Evolutionary conservation across 1,284 basidiomycete species (phyloP), one percentile per base, ranked within the genome.

Genomic region (Irpex lacteus): DNA sequence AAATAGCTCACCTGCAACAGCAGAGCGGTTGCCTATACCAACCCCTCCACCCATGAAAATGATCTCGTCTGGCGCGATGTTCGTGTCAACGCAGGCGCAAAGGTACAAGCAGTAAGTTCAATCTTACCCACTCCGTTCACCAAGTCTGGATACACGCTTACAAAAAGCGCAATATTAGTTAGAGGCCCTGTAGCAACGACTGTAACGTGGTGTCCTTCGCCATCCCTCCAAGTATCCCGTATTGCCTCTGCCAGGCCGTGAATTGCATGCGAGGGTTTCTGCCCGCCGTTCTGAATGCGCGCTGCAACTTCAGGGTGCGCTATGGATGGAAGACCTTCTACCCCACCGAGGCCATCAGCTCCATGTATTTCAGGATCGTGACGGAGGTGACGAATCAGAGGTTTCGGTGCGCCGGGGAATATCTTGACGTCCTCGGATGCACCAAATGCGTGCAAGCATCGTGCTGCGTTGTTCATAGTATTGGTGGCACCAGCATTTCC

Each of bases 31-130:
- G 0, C 92, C 93, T 11, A 91, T 72, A 3, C 92, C 92, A n/a
- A 92, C 86, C 0, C 86, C 90, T 47, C 93, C 93, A n/a, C 94
- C 93, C 93, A 95, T 95, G 70, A 94, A 92, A 3, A 94, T 89
- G 63, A 95, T 85, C 69, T 92, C 85, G 65, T 90, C 87, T 75
- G 47, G 13, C 13, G 52, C 4, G 1, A 26, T 63, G 21, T n/a
- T 40, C 26, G 19, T 47, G 54, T 37, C 32, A 64, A 4, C 40
- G 60, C 32, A 47, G 34, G 6, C 2, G 5, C 3, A n/a, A 36
- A 3, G 1, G 32, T 34, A 21, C 5, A 44, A 18, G 13, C 9
- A 18, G 18, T 38, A 8, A 21, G 40, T 6, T 18, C 21, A 4
- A 21, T 57, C 68, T 13, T 19, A 73, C 73, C 73, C 4, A 94